Evolutionary conservation across 768 basidiomycete genomes (phyloP).

Genomic region (Gloeophyllum trabeum): DNA sequence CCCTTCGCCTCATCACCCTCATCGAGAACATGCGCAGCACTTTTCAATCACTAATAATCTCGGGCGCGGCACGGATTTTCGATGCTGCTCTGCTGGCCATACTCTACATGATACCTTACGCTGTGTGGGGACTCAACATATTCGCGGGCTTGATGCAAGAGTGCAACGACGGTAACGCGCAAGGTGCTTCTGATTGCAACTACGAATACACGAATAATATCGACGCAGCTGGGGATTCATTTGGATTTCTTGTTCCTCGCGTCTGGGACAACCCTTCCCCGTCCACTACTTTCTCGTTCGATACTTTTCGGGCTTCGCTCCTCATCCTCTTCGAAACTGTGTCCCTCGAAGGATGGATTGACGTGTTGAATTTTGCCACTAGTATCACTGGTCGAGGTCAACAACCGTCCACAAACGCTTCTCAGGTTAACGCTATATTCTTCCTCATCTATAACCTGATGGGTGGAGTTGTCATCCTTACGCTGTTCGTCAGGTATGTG

Average conservation of each 20-base stretch:
- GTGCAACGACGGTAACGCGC: conserved; percentile 62
- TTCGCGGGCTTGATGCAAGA: conserved; percentile 75
- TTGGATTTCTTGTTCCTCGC: conserved; percentile 68
- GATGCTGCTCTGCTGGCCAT: conserved; percentile 87
- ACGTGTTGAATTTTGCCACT: conserved; percentile 77
- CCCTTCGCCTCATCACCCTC: conserved; percentile 82
- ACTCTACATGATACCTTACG: conserved; percentile 86
- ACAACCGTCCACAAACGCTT: conserved; percentile 64
- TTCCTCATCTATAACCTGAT: conserved; percentile 87
- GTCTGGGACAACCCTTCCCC: conserved; percentile 85
- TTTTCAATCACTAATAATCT: conserved; percentile 79
- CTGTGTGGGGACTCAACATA: conserved; percentile 90
- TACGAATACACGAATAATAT: conserved; percentile 64
- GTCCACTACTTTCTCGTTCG: conserved; percentile 81
- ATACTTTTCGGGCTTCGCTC: conserved; percentile 71
- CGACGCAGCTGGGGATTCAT: conserved; percentile 34
- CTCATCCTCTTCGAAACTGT: conserved; percentile 95
- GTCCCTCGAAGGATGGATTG: conserved; percentile 94
- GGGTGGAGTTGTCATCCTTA: conserved; percentile 82
- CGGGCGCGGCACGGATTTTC: conserved; percentile 73
- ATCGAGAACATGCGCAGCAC: conserved; percentile 80
- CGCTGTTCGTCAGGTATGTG: conserved; percentile 79
- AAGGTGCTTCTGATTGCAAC: conserved; percentile 53
- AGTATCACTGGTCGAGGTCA: conserved; percentile 57
- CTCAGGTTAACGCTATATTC: conserved; percentile 81